These are phyloP conservation scores for Metschnikowia drakensbergensis DNA, from an alignment of 805 yeast genomes.

Conservation along the genomic window DNA sequence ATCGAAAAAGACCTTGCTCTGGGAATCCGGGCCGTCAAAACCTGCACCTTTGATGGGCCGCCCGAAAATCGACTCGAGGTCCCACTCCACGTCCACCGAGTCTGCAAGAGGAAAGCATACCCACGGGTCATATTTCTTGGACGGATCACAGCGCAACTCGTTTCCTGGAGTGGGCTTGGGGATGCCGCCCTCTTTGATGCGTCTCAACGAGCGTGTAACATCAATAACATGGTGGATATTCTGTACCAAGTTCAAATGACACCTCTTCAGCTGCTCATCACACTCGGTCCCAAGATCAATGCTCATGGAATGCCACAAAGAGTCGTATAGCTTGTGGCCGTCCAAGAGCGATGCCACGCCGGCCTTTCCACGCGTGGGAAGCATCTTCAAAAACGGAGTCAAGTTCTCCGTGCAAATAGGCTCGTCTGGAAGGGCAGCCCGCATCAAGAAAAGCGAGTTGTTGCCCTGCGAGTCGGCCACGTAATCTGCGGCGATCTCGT, in stretches of 20 bases:
- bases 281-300: constrained; percentile 69
- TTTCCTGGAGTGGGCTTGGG: constrained; percentile 76
- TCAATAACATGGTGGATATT: constrained; percentile 70
- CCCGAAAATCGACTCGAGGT: constrained; percentile 67
- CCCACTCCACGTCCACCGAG: constrained; percentile 44
- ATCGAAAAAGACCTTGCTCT: constrained; percentile 32
- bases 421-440: constrained; percentile 91
- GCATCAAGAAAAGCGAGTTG: constrained; percentile 51
- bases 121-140: constrained; percentile 55
- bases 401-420: constrained; percentile 96
- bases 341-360: constrained; percentile 83
- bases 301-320: constrained; percentile 92
- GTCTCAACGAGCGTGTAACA: constrained; percentile 61
- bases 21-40: constrained; percentile 37
- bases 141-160: constrained; percentile 65
- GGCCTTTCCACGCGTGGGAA: constrained; percentile 89
- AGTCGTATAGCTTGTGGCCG: constrained; percentile 86
- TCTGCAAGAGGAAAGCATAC: constrained; percentile 78
- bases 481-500: constrained; percentile 21
- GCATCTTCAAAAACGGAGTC: constrained; percentile 84
- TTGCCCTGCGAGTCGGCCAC: constrained; percentile 22
- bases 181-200: constrained; percentile 57
- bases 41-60: constrained; percentile 61
- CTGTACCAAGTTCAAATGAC: constrained; percentile 57
- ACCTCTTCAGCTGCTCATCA: constrained; percentile 26